These are phyloP conservation scores for Rhododendron simsii DNA, from an alignment of 148 eudicot species.

Conservation along the genomic window DNA sequence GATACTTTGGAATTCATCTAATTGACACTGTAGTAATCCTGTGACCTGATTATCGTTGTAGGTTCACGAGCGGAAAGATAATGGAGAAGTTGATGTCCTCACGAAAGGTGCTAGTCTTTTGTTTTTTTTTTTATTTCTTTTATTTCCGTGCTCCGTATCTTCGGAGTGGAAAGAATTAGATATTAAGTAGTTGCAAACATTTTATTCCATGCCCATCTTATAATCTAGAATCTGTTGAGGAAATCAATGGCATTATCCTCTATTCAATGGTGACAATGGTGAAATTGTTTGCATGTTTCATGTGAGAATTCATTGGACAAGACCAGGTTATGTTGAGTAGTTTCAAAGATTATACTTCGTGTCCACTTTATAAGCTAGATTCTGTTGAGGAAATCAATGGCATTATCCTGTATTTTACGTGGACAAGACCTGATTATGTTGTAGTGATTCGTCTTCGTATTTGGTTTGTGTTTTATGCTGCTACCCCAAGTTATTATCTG, in stretches of 20 bases:
- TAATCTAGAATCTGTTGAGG: neutral
- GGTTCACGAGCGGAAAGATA: conserved; percentile 61
- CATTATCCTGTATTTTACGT: neutral
- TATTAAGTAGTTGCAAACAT: neutral
- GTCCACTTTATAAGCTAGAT: neutral
- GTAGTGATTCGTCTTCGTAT: neutral
- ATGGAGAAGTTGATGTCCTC: conserved; percentile 59
- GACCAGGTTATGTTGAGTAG: neutral
- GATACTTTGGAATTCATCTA: neutral
- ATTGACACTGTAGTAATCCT: neutral
- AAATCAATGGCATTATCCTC: neutral
- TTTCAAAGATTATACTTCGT: neutral
- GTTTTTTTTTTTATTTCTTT: neutral
- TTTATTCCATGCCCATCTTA: neutral
- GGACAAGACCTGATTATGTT: neutral
- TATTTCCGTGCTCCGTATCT: neutral
- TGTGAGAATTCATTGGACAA: neutral
- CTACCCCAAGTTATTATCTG: neutral
- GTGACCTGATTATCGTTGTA: conserved; percentile 14
- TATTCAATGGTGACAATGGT: neutral
- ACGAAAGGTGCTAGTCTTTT: conserved; percentile 47
- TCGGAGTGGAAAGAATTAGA: neutral
- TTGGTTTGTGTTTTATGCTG: neutral
- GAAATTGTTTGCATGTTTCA: neutral
- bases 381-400: too few species aligned